Evolutionary conservation across 495 filamentous ascomycete genomes (phyloP).

Genomic region (Lophium mytilinum): DNA sequence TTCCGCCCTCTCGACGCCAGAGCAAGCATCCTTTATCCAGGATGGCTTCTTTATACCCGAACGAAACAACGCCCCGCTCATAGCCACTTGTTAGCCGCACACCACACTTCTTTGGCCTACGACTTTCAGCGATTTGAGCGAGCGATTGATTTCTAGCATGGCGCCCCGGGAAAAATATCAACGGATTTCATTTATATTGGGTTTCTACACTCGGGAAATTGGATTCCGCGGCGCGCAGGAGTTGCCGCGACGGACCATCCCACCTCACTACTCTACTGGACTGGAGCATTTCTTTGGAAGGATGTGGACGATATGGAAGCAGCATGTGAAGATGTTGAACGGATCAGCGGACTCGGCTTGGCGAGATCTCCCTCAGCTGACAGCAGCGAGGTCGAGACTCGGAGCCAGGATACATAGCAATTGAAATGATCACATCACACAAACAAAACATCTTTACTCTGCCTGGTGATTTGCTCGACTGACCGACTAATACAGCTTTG

Average conservation of each 20-base stretch:
- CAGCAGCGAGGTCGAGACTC: too few species aligned
- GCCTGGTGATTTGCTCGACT: too few species aligned
- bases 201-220: not conserved
- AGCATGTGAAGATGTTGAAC: too few species aligned
- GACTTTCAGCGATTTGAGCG: not conserved
- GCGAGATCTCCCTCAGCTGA: too few species aligned
- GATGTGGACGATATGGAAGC: too few species aligned
- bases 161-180: not conserved
- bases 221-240: not conserved
- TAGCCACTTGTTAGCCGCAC: conserved; percentile 18
- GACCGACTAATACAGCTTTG: too few species aligned
- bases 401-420: too few species aligned
- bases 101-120: not conserved
- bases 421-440: too few species aligned
- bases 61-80: conserved; percentile 26
- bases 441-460: too few species aligned
- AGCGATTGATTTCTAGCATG: not conserved
- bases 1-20: conserved; percentile 6
- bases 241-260: not conserved
- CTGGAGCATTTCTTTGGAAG: too few species aligned
- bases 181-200: not conserved
- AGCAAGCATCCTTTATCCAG: conserved; percentile 17
- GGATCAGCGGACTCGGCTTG: too few species aligned
- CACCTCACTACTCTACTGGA: conserved; percentile 1
- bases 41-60: conserved; percentile 27